phyloP scores from a whole-genome alignment of 306 rosid species.

The Begonia fuchsioides region DNA sequence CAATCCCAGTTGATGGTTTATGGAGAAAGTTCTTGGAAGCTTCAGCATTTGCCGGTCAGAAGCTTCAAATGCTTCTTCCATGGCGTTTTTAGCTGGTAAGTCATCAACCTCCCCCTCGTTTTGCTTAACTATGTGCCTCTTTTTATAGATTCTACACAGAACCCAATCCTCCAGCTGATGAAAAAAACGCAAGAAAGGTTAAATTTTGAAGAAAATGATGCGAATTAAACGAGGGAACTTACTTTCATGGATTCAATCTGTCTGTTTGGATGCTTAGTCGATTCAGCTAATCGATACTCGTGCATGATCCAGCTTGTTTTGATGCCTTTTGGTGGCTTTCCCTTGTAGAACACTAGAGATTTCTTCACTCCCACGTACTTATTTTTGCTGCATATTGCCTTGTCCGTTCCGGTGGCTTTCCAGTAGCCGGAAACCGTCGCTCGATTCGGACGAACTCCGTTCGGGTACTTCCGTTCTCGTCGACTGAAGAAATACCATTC shows the following conservation, averaged over 20 bases:
- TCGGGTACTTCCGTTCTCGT: slow-evolving; percentile 80
- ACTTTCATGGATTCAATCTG: slow-evolving; percentile 77
- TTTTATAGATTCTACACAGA: slow-evolving; percentile 83
- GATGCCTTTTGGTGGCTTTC: slow-evolving; percentile 73
- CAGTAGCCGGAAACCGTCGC: slow-evolving; percentile 84
- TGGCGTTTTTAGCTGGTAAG: slow-evolving; percentile 17
- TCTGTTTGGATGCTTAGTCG: slow-evolving; percentile 28
- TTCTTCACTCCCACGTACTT: slow-evolving; percentile 77
- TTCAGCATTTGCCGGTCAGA: slow-evolving; percentile 34
- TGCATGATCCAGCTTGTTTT: slow-evolving; percentile 93
- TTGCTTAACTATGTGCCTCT: slow-evolving; percentile 40
- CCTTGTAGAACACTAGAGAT: slow-evolving; percentile 70
- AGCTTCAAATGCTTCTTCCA: slow-evolving; percentile 10
- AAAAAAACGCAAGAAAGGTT: neutral
- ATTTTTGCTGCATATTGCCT: slow-evolving; percentile 59
- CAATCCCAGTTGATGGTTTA: slow-evolving; percentile 53
- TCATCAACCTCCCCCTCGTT: slow-evolving; percentile 40
- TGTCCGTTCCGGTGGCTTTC: slow-evolving; percentile 94
- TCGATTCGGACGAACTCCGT: slow-evolving; percentile 73
- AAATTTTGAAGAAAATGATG: neutral
- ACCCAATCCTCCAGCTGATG: slow-evolving; percentile 96
- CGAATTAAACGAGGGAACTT: slow-evolving; percentile 8
- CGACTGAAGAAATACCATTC: slow-evolving; percentile 88
- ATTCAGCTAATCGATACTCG: slow-evolving; percentile 50
- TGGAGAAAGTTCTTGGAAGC: slow-evolving; percentile 60